Evolutionary conservation across 306 rosid species (phyloP).

Genomic region (Hylodesmum podocarpum): DNA sequence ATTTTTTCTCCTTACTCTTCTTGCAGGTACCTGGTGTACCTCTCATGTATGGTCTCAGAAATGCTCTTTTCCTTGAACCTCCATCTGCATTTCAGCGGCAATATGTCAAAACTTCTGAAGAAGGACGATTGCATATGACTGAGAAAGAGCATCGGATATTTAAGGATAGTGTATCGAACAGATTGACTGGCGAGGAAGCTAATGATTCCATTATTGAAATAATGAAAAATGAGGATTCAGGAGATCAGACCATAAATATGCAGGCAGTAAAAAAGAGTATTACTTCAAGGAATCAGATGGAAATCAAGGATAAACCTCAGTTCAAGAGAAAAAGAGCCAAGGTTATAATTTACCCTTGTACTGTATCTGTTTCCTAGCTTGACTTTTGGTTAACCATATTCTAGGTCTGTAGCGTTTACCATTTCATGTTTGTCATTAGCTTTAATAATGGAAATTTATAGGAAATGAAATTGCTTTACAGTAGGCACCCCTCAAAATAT

Average conservation of each 20-base stretch:
- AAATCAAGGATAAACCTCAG: slow-evolving; percentile 58
- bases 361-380: not conserved
- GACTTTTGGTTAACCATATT: not conserved
- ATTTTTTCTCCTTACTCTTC: slow-evolving; percentile 12
- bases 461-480: not conserved
- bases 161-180: slow-evolving; percentile 26
- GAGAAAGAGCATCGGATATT: slow-evolving; percentile 45
- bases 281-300: slow-evolving; percentile 30
- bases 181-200: slow-evolving; percentile 30
- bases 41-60: slow-evolving; percentile 64
- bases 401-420: slow-evolving; percentile 20
- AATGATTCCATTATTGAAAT: slow-evolving; percentile 31
- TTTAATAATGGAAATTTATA: not conserved
- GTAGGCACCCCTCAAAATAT: not conserved
- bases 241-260: slow-evolving; percentile 33
- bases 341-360: slow-evolving; percentile 38
- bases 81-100: slow-evolving; percentile 60
- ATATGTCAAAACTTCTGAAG: slow-evolving; percentile 61
- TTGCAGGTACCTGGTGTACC: slow-evolving; percentile 87
- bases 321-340: slow-evolving; percentile 84
- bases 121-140: slow-evolving; percentile 60
- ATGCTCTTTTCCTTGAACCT: slow-evolving; percentile 67
- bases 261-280: slow-evolving; percentile 28
- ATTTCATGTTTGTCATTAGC: not conserved
- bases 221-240: slow-evolving; percentile 35